Evolutionary conservation across 306 rosid genomes (phyloP).

Genomic region (Heteromeles arbutifolia): DNA sequence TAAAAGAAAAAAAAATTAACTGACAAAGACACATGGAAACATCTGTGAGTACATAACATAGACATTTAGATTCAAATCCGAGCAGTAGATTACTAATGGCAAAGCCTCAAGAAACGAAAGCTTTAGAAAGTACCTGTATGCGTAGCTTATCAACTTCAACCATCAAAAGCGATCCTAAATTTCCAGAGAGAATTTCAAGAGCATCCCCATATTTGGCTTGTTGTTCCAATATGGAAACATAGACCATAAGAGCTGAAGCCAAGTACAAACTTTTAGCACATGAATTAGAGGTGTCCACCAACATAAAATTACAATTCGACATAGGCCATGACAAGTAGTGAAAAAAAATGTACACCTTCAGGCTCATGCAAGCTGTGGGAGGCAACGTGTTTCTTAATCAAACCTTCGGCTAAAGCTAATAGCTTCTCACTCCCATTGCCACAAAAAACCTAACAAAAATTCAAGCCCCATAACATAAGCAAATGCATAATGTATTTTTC

Average conservation of each 20-base stretch:
- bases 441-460: conserved; percentile 57
- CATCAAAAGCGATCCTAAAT: conserved; percentile 71
- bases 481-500: neutral
- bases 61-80: neutral
- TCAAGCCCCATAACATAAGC: conserved; percentile 21
- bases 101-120: conserved; percentile 4
- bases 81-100: neutral
- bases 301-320: neutral
- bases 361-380: conserved; percentile 92
- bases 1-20: neutral
- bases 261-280: conserved; percentile 20
- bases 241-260: conserved; percentile 78
- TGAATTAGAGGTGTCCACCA: neutral
- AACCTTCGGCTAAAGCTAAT: conserved; percentile 86
- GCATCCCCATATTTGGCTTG: conserved; percentile 95
- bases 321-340: conserved; percentile 1
- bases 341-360: conserved; percentile 53
- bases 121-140: conserved; percentile 67
- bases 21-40: neutral
- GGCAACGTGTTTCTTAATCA: conserved; percentile 85
- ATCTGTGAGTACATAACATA: neutral
- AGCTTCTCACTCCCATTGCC: conserved; percentile 84
- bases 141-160: conserved; percentile 89
- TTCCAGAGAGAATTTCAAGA: conserved; percentile 83
- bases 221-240: conserved; percentile 83